A percentile compares a stretch with the other conserved stretches of the same genome.
phyloP scores from a whole-genome alignment of 352 stramenopile species.

The Phytophthora capsici region DNA sequence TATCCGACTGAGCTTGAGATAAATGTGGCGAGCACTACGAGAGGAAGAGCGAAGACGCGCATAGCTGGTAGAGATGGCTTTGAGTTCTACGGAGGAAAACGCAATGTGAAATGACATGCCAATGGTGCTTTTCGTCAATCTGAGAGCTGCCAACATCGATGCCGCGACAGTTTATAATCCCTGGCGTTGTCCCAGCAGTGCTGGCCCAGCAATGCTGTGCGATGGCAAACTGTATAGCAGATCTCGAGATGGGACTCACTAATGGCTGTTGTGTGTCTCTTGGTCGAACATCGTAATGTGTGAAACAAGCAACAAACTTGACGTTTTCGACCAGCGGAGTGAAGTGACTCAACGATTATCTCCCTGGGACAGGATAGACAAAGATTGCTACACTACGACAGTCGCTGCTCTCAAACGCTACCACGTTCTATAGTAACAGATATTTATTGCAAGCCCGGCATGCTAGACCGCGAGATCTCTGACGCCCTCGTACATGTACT shows the following conservation, averaged over 20 bases:
- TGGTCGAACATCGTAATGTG: neutral
- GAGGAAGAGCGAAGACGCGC: conserved; percentile 3
- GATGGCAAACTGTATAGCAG: neutral
- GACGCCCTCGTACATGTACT: neutral
- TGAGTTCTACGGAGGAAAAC: neutral
- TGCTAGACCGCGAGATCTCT: neutral
- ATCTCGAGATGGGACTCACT: neutral
- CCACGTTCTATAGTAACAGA: no score
- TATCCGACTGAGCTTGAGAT: neutral
- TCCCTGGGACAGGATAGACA: no score
- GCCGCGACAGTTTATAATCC: neutral
- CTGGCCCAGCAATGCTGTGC: no score
- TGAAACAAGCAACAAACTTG: neutral
- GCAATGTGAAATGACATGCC: conserved; percentile 8
- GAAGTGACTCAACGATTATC: no score
- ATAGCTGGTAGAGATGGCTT: conserved; percentile 1
- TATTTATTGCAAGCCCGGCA: neutral
- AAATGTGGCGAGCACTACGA: conserved; percentile 5
- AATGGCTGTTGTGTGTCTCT: neutral
- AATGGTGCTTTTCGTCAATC: no score
- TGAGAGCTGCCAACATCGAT: neutral
- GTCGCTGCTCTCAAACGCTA: no score
- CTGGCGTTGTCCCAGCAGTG: no score
- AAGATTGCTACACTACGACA: no score
- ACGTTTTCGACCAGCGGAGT: neutral